These are phyloP conservation scores for Wickerhamiella qilinensis DNA, from an alignment of 805 yeast genomes.

Conservation along the genomic window DNA sequence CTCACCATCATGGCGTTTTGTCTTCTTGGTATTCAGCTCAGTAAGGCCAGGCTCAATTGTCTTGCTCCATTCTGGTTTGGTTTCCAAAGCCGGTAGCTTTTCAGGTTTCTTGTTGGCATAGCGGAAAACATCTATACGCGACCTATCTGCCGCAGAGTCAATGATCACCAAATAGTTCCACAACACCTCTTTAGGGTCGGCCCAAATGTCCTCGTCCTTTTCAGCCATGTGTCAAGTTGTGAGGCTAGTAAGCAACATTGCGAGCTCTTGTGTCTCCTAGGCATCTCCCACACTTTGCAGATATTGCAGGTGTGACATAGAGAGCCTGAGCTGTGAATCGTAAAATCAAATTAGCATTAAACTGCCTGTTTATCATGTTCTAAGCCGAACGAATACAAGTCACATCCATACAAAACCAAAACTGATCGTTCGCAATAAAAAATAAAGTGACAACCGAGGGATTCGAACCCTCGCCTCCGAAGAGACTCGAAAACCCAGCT, in stretches of 20 bases:
- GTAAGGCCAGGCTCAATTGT: conserved; percentile 23
- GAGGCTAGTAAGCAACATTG: too few species aligned
- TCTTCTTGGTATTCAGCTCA: not conserved
- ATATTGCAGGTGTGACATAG: not conserved
- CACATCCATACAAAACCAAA: too few species aligned
- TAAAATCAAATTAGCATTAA: conserved; percentile 4
- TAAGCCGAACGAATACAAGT: too few species aligned
- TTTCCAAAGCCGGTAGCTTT: conserved; percentile 9
- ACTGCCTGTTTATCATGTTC: too few species aligned
- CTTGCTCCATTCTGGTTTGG: conserved; percentile 27
- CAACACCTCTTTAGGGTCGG: conserved; percentile 4
- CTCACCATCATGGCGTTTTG: not conserved
- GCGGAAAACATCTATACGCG: conserved; percentile 63
- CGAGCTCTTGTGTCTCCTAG: not conserved
- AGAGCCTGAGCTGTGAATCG: not conserved
- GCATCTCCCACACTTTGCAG: not conserved
- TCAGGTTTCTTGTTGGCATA: conserved; percentile 15
- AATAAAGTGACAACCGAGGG: conserved; percentile 57
- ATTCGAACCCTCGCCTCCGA: conserved; percentile 80
- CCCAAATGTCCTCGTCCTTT: conserved; percentile 5
- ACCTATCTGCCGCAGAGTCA: conserved; percentile 89
- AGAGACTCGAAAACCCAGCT: conserved; percentile 31
- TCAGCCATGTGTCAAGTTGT: not conserved
- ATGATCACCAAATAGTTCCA: conserved; percentile 60
- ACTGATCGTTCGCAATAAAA: too few species aligned